Conservation (phyloP, 2,329 filamentous ascomycete species). For the Fusarium oxysporum region DNA sequence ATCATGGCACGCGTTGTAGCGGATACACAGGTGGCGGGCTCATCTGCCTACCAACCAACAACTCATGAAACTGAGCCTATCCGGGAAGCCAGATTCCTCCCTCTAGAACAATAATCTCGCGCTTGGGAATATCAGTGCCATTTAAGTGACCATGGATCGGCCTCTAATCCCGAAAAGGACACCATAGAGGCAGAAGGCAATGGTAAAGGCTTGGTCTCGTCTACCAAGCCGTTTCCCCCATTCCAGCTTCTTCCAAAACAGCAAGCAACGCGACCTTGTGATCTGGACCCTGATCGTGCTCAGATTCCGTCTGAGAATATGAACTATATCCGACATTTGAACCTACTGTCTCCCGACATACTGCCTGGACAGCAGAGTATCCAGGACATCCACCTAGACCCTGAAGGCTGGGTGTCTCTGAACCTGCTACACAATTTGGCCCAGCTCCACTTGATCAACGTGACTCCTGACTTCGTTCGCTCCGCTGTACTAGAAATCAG, state of each 20-base stretch:
- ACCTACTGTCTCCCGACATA: constrained; percentile 70
- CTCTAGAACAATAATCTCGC: constrained; percentile 44
- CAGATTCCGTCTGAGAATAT: constrained; percentile 83
- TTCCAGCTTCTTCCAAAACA: constrained; percentile 68
- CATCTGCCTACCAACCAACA: constrained; percentile 52
- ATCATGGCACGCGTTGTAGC: constrained; percentile 40
- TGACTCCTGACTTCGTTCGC: constrained; percentile 81
- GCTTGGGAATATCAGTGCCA: constrained; percentile 52
- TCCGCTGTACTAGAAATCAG: constrained; percentile 77
- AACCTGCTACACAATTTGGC: constrained; percentile 85
- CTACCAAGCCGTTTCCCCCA: constrained; percentile 56
- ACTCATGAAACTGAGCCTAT: constrained; percentile 45
- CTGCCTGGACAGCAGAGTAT: constrained; percentile 53
- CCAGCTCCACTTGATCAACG: constrained; percentile 86
- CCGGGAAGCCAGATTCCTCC: constrained; percentile 63
- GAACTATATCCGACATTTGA: constrained; percentile 80
- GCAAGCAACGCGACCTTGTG: constrained; percentile 79
- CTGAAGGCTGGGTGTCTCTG: constrained; percentile 83
- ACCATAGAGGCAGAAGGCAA: constrained; percentile 57
- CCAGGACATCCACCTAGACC: constrained; percentile 67
- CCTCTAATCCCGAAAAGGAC: constrained; percentile 60
- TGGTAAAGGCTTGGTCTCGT: constrained; percentile 47
- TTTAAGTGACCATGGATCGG: constrained; percentile 57
- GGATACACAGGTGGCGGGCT: constrained; percentile 31
- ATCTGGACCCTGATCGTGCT: constrained; percentile 80